phyloP scores from a whole-genome alignment of 2,329 filamentous ascomycete genomes.

The Ilyonectria sp. region DNA sequence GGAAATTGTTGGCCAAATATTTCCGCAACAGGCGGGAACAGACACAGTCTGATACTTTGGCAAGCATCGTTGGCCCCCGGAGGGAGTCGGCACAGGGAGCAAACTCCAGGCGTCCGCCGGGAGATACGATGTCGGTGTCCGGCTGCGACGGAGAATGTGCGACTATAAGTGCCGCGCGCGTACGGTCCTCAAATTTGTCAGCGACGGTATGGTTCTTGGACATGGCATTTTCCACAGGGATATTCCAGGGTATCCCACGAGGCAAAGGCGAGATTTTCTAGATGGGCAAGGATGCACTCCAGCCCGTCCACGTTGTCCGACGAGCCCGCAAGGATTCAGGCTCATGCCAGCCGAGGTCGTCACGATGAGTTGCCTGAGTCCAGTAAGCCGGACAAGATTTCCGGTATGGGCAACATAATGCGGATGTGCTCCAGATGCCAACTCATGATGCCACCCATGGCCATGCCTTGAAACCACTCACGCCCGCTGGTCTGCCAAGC shows the following conservation, averaged over 20 bases:
- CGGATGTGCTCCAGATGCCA: conserved; percentile 15
- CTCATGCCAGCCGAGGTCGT: conserved; percentile 4
- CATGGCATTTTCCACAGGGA: conserved; percentile 11
- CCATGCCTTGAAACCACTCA: conserved; percentile 9
- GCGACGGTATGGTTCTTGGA: conserved; percentile 8
- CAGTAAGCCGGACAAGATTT: conserved; percentile 19
- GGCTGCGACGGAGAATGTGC: conserved; percentile 16
- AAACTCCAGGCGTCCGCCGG: background rate
- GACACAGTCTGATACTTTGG: background rate
- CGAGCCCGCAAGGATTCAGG: conserved; percentile 10
- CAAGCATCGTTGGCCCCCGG: background rate
- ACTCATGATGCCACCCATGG: conserved; percentile 9
- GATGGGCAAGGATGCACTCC: conserved; percentile 21
- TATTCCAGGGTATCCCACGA: conserved; percentile 28
- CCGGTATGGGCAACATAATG: conserved; percentile 18
- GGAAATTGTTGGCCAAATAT: background rate
- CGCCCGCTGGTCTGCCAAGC: conserved; percentile 4
- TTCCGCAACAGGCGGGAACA: background rate
- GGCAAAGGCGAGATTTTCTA: conserved; percentile 16
- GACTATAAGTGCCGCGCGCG: conserved; percentile 4
- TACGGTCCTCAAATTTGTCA: conserved; percentile 7
- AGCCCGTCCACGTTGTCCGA: conserved; percentile 24
- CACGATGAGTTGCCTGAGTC: conserved; percentile 4
- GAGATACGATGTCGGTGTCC: conserved; percentile 8
- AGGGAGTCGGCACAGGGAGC: background rate